phyloP scores from a whole-genome alignment of 805 yeast genomes.

The Isabelozyma pseudorhagii region DNA sequence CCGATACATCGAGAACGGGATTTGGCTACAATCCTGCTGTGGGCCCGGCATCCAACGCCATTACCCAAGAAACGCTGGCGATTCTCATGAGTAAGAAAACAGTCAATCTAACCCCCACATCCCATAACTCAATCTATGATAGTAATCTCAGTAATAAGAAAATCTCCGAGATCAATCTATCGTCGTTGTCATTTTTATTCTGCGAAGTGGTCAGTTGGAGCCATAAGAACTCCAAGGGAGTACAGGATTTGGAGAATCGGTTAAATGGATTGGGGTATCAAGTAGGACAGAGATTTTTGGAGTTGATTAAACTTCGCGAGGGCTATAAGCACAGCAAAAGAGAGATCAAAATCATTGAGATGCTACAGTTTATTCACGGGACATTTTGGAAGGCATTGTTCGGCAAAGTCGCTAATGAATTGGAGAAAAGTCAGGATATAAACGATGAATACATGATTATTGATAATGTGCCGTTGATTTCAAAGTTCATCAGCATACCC shows the following conservation, averaged over 20 bases:
- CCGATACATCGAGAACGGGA: slow-evolving; percentile 25
- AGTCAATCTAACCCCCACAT: slow-evolving; percentile 28
- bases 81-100: slow-evolving; percentile 30
- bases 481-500: slow-evolving; percentile 75
- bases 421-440: slow-evolving; percentile 70
- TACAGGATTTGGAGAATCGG: slow-evolving; percentile 55
- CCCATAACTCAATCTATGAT: slow-evolving; percentile 57
- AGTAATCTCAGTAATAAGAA: slow-evolving; percentile 60
- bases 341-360: slow-evolving; percentile 62
- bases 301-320: slow-evolving; percentile 65
- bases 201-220: slow-evolving; percentile 67
- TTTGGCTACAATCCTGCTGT: slow-evolving; percentile 44
- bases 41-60: slow-evolving; percentile 39
- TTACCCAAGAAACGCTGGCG: slow-evolving; percentile 35
- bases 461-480: slow-evolving; percentile 68
- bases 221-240: slow-evolving; percentile 58
- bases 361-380: slow-evolving; percentile 68
- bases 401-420: slow-evolving; percentile 69
- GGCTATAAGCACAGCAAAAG: slow-evolving; percentile 61
- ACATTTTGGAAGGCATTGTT: slow-evolving; percentile 72
- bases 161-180: slow-evolving; percentile 61
- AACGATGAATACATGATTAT: slow-evolving; percentile 74
- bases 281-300: slow-evolving; percentile 70
- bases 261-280: slow-evolving; percentile 74
- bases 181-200: slow-evolving; percentile 67